These are phyloP conservation scores for Immersiporthe knoxdaviesiana DNA, from an alignment of 2,329 filamentous ascomycete species.

Conservation along the genomic window DNA sequence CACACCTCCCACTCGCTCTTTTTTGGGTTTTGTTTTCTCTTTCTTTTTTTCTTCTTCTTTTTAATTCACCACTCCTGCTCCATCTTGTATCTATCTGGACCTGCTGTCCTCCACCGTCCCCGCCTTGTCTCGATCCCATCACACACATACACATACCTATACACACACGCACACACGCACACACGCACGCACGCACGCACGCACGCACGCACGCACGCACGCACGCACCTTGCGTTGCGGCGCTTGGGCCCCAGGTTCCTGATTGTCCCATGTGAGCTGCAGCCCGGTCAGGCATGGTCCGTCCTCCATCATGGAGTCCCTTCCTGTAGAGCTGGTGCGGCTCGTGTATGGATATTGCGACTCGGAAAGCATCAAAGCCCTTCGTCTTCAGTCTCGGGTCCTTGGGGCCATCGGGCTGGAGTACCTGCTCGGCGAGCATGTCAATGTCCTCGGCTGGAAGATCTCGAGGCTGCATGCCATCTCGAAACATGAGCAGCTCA, in stretches of 20 bases:
- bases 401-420: conserved; percentile 48
- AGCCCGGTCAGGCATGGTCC: conserved; percentile 27
- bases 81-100: neutral
- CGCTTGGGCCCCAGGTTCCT: conserved; percentile 12
- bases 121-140: conserved; percentile 4
- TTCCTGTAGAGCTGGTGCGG: conserved; percentile 47
- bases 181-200: no score
- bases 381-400: conserved; percentile 45
- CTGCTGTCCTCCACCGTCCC: neutral
- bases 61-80: neutral
- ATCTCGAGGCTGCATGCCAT: conserved; percentile 49
- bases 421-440: conserved; percentile 46
- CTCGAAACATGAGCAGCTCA: conserved; percentile 47
- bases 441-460: conserved; percentile 49
- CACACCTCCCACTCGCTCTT: neutral
- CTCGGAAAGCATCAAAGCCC: conserved; percentile 42
- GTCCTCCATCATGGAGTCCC: conserved; percentile 30
- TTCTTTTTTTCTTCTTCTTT: neutral
- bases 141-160: no score
- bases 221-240: conserved; percentile 6
- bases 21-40: no score
- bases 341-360: conserved; percentile 49
- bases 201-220: no score
- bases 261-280: conserved; percentile 25
- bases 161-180: no score